Conservation (phyloP, 257 asterid species). For the Fraxinus quadrangulata region DNA sequence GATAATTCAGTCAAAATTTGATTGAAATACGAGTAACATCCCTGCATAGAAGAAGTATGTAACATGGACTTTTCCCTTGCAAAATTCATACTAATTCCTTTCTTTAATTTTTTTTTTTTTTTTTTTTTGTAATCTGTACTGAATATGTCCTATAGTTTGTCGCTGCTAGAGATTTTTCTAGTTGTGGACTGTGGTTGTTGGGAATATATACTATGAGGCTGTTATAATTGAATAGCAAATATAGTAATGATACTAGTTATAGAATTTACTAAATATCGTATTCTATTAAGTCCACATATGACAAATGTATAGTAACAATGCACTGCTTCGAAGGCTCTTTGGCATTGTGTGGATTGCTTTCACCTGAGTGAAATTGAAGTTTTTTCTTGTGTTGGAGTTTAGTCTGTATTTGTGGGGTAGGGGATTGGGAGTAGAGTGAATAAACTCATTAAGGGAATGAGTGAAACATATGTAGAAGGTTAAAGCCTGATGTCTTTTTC, state of each 20-base stretch:
- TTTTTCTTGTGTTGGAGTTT: background rate
- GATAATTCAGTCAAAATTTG: background rate
- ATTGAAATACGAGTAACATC: background rate
- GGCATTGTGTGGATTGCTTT: background rate
- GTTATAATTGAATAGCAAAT: background rate
- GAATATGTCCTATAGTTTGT: background rate
- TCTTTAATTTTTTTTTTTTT: background rate
- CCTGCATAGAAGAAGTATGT: background rate
- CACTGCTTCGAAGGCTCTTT: background rate
- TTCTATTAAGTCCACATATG: background rate
- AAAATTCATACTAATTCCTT: background rate
- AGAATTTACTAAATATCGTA: background rate
- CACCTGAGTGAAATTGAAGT: background rate
- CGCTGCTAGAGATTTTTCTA: background rate
- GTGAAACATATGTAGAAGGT: background rate
- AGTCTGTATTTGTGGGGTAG: background rate
- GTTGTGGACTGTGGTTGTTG: background rate
- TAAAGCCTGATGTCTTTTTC: background rate
- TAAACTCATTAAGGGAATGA: background rate
- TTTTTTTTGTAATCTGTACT: background rate
- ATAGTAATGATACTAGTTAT: background rate
- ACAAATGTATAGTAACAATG: background rate
- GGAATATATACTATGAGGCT: conserved; percentile 6
- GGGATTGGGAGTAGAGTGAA: background rate
- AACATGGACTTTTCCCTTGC: background rate